Conservation (phyloP, 202 grass and related monocot species). For the Carex arenaria region DNA sequence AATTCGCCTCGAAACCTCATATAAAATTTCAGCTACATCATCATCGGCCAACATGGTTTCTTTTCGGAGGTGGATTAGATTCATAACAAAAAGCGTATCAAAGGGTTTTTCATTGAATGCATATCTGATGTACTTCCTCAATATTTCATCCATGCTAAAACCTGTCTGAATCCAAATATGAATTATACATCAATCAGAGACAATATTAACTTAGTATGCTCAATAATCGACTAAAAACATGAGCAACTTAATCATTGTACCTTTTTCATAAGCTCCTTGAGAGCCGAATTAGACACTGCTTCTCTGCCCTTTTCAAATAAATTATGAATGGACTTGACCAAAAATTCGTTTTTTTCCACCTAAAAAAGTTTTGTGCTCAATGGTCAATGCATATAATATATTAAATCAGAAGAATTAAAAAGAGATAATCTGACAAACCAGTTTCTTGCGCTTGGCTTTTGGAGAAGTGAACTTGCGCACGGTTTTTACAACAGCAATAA, state of each 20-base stretch:
- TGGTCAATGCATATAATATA: not conserved
- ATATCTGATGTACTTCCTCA: constrained; percentile 96
- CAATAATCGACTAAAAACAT: constrained; percentile 9
- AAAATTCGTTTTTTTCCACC: constrained; percentile 70
- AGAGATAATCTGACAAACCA: constrained; percentile 30
- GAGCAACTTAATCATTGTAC: constrained; percentile 27
- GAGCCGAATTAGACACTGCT: constrained; percentile 49
- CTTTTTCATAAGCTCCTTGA: constrained; percentile 61
- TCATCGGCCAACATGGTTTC: constrained; percentile 66
- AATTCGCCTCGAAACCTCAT: constrained; percentile 88
- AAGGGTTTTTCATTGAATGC: constrained; percentile 88
- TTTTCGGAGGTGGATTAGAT: constrained; percentile 93
- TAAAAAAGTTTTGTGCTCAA: constrained; percentile 31
- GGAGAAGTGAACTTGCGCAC: constrained; percentile 74
- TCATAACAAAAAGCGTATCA: constrained; percentile 48
- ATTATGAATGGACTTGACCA: constrained; percentile 69
- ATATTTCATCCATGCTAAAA: constrained; percentile 86
- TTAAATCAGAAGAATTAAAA: constrained; percentile 14
- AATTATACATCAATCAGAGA: constrained; percentile 15
- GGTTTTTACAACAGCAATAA: constrained; percentile 53
- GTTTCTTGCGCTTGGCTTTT: constrained; percentile 64
- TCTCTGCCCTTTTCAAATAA: constrained; percentile 62
- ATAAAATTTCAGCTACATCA: constrained; percentile 85
- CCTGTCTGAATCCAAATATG: constrained; percentile 61
- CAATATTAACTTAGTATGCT: not conserved